phyloP scores from a whole-genome alignment of 768 basidiomycete species.

The Suillus fuscotomentosus region DNA sequence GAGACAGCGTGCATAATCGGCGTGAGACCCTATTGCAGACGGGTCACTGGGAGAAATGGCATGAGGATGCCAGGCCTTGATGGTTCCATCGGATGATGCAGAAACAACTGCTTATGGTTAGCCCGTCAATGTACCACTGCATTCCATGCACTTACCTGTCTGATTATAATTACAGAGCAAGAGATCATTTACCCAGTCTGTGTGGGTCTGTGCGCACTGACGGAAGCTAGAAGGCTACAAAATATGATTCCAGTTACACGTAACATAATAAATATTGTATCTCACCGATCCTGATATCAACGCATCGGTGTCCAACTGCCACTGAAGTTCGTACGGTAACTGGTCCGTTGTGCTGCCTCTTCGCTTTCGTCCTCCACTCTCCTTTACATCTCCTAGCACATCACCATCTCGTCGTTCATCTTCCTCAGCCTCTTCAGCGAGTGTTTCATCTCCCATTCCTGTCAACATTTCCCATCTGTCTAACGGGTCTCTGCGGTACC shows the following conservation, averaged over 20 bases:
- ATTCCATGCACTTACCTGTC: conserved; percentile 51
- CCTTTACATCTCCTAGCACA: conserved; percentile 69
- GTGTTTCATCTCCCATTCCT: conserved; percentile 73
- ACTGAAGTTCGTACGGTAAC: conserved; percentile 68
- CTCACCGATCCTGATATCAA: conserved; percentile 51
- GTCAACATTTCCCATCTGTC: conserved; percentile 80
- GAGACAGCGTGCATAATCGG: conserved; percentile 86
- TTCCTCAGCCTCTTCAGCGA: conserved; percentile 67
- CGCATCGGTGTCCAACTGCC: conserved; percentile 70
- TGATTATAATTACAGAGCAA: conserved; percentile 90
- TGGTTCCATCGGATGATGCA: conserved; percentile 92
- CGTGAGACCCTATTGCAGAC: conserved; percentile 66
- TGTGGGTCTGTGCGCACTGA: conserved; percentile 86
- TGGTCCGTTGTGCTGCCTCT: conserved; percentile 27
- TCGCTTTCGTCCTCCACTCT: conserved; percentile 33
- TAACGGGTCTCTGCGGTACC: conserved; percentile 21
- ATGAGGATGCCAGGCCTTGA: conserved; percentile 94
- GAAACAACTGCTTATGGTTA: conserved; percentile 64
- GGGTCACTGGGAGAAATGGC: conserved; percentile 57
- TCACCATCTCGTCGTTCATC: conserved; percentile 75
- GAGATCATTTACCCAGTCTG: conserved; percentile 97
- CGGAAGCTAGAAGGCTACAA: conserved; percentile 48
- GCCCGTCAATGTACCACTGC: background rate
- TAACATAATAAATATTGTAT: conserved; percentile 4
- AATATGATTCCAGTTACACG: background rate